Conservation (phyloP, 352 stramenopile genomes). For the Pythium apleroticum region DNA sequence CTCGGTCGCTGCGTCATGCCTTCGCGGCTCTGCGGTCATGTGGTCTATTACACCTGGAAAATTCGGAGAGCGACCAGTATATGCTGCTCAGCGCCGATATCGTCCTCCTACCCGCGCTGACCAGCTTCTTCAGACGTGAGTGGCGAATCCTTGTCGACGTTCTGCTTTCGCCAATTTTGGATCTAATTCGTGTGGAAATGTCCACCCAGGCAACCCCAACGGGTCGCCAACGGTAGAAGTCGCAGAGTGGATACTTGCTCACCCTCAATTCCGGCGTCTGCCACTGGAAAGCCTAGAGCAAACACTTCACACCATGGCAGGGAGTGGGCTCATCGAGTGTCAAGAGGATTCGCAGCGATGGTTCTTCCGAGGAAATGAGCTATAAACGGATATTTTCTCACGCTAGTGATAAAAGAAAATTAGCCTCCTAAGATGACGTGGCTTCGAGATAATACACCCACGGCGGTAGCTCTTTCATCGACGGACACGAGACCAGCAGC, state of each 20-base stretch:
- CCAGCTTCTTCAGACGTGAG: constrained; percentile 40
- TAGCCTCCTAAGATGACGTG: constrained; percentile 9
- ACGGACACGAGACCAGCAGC: constrained; percentile 76
- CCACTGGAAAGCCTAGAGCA: constrained; percentile 54
- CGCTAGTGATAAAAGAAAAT: not conserved
- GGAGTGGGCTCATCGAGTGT: constrained; percentile 30
- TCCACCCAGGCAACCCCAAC: constrained; percentile 25
- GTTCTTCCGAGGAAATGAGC: not conserved
- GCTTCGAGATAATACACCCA: constrained; percentile 89
- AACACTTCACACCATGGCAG: constrained; percentile 36
- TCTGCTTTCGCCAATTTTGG: not conserved
- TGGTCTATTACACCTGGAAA: constrained; percentile 61
- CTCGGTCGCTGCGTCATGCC: constrained; percentile 34
- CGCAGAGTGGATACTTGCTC: constrained; percentile 45
- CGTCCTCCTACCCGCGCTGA: constrained; percentile 43
- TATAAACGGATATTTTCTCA: not conserved
- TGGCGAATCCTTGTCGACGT: not conserved
- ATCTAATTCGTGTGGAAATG: not conserved
- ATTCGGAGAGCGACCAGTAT: constrained; percentile 50
- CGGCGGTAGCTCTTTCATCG: constrained; percentile 64
- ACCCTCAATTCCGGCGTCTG: constrained; percentile 46
- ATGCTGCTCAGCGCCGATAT: constrained; percentile 54
- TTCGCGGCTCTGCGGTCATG: constrained; percentile 45
- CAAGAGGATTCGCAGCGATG: constrained; percentile 42
- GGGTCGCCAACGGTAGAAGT: constrained; percentile 48